A percentile compares a stretch with the other conserved stretches of the same genome.
Evolutionary conservation across 2,329 filamentous ascomycete species (phyloP).

Genomic region (Colletotrichum sp.): DNA sequence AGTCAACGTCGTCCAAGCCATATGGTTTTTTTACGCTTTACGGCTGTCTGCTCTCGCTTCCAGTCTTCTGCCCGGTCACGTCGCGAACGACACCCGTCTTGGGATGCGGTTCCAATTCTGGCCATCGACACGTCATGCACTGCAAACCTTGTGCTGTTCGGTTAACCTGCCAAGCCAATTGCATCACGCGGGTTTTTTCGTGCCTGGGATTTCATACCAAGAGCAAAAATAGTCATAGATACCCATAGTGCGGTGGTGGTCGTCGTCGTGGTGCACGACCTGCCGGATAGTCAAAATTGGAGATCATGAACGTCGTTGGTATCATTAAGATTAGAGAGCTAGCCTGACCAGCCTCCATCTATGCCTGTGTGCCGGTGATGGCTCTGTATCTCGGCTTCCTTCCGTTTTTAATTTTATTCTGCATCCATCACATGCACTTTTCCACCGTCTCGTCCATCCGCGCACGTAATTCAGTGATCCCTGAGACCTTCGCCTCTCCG

Average conservation of each 20-base stretch:
- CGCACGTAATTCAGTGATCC: neutral
- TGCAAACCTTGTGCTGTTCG: neutral
- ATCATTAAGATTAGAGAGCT: conserved; percentile 11
- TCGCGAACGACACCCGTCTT: neutral
- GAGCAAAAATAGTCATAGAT: neutral
- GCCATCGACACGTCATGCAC: neutral
- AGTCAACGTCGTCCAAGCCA: neutral
- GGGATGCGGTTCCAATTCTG: neutral
- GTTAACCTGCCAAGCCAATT: neutral
- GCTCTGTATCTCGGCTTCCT: neutral
- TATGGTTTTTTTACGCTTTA: neutral
- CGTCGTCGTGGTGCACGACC: no score
- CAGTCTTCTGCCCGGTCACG: neutral
- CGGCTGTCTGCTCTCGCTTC: neutral
- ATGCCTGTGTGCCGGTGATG: neutral
- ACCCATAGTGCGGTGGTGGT: neutral
- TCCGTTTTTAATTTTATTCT: neutral
- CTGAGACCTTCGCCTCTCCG: neutral
- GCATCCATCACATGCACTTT: neutral
- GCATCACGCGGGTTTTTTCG: neutral
- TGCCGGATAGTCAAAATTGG: neutral
- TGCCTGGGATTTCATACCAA: neutral
- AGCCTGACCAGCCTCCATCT: neutral
- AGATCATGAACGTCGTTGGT: conserved; percentile 7
- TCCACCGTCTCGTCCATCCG: neutral